Percentiles rank a stretch among this genome's conserved stretches.
Conservation (phyloP, 108 stramenopile genomes). For the Skeletonema grethae region DNA sequence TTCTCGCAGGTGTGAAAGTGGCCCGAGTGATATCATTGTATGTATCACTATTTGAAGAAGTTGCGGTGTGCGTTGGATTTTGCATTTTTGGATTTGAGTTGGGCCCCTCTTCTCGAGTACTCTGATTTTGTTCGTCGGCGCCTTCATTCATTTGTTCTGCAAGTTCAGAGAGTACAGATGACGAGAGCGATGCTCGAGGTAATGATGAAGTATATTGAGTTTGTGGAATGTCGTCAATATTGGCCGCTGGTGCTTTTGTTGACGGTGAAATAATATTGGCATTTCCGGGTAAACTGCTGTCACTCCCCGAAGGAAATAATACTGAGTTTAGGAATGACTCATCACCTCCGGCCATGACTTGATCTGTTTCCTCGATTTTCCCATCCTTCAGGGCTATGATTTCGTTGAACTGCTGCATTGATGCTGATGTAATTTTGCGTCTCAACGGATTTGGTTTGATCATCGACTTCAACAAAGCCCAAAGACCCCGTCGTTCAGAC, state of each 20-base stretch:
- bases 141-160: not conserved
- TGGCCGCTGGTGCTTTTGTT: not conserved
- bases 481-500: conserved; percentile 68
- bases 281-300: not conserved
- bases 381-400: conserved; percentile 42
- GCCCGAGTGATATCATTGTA: conserved; percentile 5
- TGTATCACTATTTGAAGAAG: not conserved
- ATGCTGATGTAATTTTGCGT: conserved; percentile 51
- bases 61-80: not conserved
- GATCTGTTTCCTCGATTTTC: conserved; percentile 30
- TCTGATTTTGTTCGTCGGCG: not conserved
- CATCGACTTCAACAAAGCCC: conserved; percentile 65
- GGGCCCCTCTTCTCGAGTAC: not conserved
- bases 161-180: not conserved
- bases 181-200: not conserved
- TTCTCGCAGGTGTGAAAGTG: not conserved
- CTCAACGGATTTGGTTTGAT: conserved; percentile 59
- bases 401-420: conserved; percentile 46
- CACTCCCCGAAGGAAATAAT: conserved; percentile 49
- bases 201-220: not conserved
- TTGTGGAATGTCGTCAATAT: not conserved
- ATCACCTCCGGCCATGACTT: conserved; percentile 24
- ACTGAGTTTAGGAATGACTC: conserved; percentile 63
- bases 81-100: conserved; percentile 1
- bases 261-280: not conserved